These are phyloP conservation scores for Backusella circina DNA, from an alignment of 192 early-diverging fungal species.

Conservation along the genomic window DNA sequence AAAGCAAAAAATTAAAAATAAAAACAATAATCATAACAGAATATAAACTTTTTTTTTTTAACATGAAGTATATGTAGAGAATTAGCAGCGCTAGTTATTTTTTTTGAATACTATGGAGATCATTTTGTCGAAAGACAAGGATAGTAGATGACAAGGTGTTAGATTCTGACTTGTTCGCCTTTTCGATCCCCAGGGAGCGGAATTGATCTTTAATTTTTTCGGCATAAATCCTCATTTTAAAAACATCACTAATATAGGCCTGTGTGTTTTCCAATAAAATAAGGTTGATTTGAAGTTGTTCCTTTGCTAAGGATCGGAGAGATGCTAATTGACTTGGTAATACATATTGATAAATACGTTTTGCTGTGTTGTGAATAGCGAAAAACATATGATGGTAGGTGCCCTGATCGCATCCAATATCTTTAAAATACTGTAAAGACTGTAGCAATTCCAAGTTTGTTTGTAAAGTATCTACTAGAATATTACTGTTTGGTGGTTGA, in stretches of 20 bases:
- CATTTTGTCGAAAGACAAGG: neutral
- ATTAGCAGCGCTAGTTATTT: too few relatives aligned
- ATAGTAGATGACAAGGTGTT: neutral
- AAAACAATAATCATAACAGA: too few relatives aligned
- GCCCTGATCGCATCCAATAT: conserved; percentile 25
- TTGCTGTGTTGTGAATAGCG: conserved; percentile 28
- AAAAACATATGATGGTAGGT: conserved; percentile 36
- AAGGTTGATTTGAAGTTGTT: conserved; percentile 25
- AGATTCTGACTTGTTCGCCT: neutral
- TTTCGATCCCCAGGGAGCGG: neutral
- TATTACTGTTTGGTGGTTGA: neutral
- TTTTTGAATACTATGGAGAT: too few relatives aligned
- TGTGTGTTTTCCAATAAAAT: conserved; percentile 10
- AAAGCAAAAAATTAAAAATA: too few relatives aligned
- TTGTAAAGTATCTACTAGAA: conserved; percentile 18
- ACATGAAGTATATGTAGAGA: too few relatives aligned
- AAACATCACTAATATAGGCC: conserved; percentile 28
- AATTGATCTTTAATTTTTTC: conserved; percentile 24
- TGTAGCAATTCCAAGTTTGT: conserved; percentile 19
- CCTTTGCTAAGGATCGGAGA: conserved; percentile 2
- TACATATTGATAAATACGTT: conserved; percentile 17
- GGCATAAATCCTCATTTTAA: conserved; percentile 23
- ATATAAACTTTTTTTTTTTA: too few relatives aligned
- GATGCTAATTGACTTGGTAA: neutral
- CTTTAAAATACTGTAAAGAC: conserved; percentile 12